Conservation (phyloP, 2,329 filamentous ascomycete genomes). For the Hypoxylon rubiginosum region DNA sequence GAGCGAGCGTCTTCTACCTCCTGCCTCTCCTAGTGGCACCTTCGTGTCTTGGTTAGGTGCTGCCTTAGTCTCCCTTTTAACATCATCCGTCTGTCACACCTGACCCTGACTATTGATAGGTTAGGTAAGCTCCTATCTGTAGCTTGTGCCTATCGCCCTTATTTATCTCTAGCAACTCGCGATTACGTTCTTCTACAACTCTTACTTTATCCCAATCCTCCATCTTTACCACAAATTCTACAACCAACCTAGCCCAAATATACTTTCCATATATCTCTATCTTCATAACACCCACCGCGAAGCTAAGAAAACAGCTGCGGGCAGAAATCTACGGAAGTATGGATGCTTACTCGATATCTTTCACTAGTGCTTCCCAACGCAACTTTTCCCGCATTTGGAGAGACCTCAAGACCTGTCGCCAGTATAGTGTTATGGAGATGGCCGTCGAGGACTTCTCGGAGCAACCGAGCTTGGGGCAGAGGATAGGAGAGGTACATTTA, state of each 20-base stretch:
- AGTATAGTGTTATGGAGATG: constrained; percentile 54
- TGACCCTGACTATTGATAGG: constrained; percentile 3
- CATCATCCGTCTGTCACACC: constrained; percentile 11
- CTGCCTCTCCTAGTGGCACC: constrained; percentile 9
- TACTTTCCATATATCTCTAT: not conserved
- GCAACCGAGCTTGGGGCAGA: constrained; percentile 51
- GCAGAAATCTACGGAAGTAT: constrained; percentile 49
- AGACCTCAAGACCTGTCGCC: constrained; percentile 61
- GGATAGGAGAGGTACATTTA: constrained; percentile 55
- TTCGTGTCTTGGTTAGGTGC: constrained; percentile 3
- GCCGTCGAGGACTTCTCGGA: constrained; percentile 50
- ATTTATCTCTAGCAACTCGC: constrained; percentile 5
- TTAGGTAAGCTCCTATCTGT: constrained; percentile 9
- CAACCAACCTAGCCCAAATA: constrained; percentile 3
- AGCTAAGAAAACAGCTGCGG: not conserved
- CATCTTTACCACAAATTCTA: not conserved
- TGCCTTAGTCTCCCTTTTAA: constrained; percentile 13
- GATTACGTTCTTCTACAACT: constrained; percentile 4
- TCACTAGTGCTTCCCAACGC: constrained; percentile 59
- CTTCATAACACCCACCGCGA: not conserved
- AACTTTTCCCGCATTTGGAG: constrained; percentile 64
- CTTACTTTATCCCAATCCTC: not conserved
- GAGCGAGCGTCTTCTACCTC: constrained; percentile 3
- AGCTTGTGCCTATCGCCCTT: constrained; percentile 21
- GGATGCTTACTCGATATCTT: constrained; percentile 67